Conservation (phyloP, 2,329 filamentous ascomycete genomes). For the Diaporthe destruens region DNA sequence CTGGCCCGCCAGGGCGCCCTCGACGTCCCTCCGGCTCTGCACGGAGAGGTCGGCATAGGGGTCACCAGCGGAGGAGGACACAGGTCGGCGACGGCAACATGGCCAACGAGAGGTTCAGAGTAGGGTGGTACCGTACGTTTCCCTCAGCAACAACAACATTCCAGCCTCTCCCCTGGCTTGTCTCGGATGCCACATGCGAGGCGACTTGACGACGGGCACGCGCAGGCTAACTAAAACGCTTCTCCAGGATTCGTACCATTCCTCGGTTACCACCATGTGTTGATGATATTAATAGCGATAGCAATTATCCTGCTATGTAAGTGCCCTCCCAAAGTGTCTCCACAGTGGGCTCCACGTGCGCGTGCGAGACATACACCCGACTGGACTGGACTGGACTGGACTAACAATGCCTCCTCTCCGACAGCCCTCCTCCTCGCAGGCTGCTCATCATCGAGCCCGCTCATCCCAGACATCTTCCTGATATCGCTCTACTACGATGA, state of each 20-base stretch:
- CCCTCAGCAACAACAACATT: constrained; percentile 20
- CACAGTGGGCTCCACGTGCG: neutral
- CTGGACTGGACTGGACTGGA: neutral
- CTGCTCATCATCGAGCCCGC: constrained; percentile 94
- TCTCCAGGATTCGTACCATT: constrained; percentile 73
- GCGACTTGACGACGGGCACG: neutral
- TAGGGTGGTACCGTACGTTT: constrained; percentile 64
- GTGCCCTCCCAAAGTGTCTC: constrained; percentile 53
- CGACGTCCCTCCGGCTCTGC: constrained; percentile 41
- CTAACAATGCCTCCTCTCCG: constrained; percentile 42
- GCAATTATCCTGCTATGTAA: constrained; percentile 95
- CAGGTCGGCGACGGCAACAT: constrained; percentile 26
- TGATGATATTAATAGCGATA: constrained; percentile 97
- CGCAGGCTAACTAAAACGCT: constrained; percentile 1
- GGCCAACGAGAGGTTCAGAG: constrained; percentile 54
- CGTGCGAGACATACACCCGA: neutral
- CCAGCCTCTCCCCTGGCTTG: neutral
- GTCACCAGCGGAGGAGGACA: constrained; percentile 15
- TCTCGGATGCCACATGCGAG: constrained; percentile 6
- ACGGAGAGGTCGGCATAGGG: constrained; percentile 42
- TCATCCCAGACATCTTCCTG: constrained; percentile 96
- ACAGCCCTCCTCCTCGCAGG: constrained; percentile 91
- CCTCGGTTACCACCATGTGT: constrained; percentile 83
- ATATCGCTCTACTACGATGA: constrained; percentile 96
- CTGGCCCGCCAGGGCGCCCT: constrained; percentile 39